Base-by-base conservation (phyloP, 306 rosid genomes). In the Rosa lucieae region DNA sequence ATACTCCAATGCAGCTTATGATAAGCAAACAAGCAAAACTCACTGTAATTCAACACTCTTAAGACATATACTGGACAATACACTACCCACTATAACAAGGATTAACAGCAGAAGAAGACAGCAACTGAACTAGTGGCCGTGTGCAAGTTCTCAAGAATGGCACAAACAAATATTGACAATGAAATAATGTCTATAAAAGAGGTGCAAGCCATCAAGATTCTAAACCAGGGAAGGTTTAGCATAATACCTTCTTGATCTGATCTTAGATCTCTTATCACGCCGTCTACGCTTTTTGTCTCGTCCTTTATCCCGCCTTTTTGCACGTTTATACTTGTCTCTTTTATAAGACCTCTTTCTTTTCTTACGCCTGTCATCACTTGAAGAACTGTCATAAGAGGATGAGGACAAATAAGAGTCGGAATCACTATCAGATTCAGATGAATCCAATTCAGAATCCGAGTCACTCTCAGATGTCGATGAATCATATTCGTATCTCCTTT, bases 351-450 rank as follows among this genome's bases (percentile, higher is more conserved):
- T 88, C 89, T 89, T 96, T 78, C 97, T 90, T 89, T 90, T 93
- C 83, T 77, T 93, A 63, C 86, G 90, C 85, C 90, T 87, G 73
- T 86, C 99, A 81, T 89, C 98, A 53, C 93, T 89, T 37, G 98
- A 95, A 47, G 96, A 93, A 86, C 98, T 90, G 49, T 55, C 75
- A 72, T 82, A 55, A 81, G 98, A 90, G 63, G 97, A 92, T 11
- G 97, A 88, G 17, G 97, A 96, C 15, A 74, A 14, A 86, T 84
- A 80, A 5, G 94, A 89, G 71, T 96, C 97, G 43, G 97, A 88
- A 85, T 84, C 98, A 88, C 91, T 89, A 82, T 93, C 97, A 74
- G 90, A 83, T 74, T 91, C 99, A 0, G 97, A 89, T 29, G 97
- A 91, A 63, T 90, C 94, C 18, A 49, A 26, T 15, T 95, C 98